These are phyloP conservation scores for Fragilaria radians DNA, from an alignment of 108 stramenopile species.

Conservation along the genomic window DNA sequence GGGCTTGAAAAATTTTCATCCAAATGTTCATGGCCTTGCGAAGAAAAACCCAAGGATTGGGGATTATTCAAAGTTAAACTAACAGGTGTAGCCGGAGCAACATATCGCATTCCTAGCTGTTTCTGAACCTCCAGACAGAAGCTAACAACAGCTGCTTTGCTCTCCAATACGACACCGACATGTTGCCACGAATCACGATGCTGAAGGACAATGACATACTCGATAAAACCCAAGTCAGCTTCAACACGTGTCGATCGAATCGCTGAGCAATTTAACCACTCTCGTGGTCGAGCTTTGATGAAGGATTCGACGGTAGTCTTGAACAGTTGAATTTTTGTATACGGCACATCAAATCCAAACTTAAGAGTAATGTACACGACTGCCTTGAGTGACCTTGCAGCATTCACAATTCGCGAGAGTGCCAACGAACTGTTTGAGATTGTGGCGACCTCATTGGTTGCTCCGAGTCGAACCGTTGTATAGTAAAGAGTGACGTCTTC, in stretches of 20 bases:
- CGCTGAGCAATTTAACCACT: constrained; percentile 45
- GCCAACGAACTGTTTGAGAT: constrained; percentile 58
- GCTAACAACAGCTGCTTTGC: constrained; percentile 49
- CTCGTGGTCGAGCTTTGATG: constrained; percentile 46
- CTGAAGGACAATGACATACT: constrained; percentile 37
- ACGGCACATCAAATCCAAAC: constrained; percentile 45
- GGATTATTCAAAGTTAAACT: background rate
- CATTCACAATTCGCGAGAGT: constrained; percentile 54
- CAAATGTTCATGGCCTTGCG: background rate
- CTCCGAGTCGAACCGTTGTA: constrained; percentile 53
- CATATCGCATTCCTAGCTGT: constrained; percentile 62
- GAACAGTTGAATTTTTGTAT: constrained; percentile 40
- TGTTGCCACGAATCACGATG: constrained; percentile 47
- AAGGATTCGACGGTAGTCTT: constrained; percentile 55
- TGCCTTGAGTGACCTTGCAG: constrained; percentile 59
- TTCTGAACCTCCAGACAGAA: constrained; percentile 58
- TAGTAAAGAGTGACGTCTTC: constrained; percentile 48
- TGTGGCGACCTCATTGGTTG: constrained; percentile 60
- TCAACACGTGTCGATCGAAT: constrained; percentile 49
- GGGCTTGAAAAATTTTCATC: background rate
- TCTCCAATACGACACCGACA: constrained; percentile 41
- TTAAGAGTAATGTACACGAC: constrained; percentile 41
- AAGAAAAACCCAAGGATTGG: background rate
- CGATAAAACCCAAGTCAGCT: constrained; percentile 55
- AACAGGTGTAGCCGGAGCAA: constrained; percentile 15